Conservation (phyloP, 176 grass and related monocot genomes). For the Aegilops speltoides region DNA sequence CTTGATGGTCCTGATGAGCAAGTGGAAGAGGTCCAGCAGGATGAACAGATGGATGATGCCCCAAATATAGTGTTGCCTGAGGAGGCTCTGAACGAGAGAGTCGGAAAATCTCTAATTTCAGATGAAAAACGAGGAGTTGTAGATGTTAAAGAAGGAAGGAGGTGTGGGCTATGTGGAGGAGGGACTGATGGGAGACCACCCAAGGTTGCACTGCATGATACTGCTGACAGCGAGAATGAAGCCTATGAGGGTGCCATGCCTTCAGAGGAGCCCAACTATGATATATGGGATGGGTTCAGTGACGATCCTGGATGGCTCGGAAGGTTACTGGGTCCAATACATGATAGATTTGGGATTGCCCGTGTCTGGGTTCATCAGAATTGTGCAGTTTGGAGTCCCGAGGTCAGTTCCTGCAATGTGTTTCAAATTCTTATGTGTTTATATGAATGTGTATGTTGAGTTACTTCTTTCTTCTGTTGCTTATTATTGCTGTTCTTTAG, state of each 20-base stretch:
- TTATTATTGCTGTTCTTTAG: neutral
- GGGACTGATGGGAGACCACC: slow-evolving; percentile 86
- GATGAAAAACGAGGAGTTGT: slow-evolving; percentile 32
- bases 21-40: slow-evolving; percentile 25
- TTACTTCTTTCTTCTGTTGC: neutral
- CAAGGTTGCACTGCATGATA: slow-evolving; percentile 71
- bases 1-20: slow-evolving; percentile 26
- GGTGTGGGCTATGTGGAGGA: slow-evolving; percentile 88
- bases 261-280: slow-evolving; percentile 93
- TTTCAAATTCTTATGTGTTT: slow-evolving; percentile 9
- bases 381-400: slow-evolving; percentile 96
- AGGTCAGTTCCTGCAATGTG: slow-evolving; percentile 47
- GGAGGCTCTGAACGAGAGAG: slow-evolving; percentile 45
- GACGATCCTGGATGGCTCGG: slow-evolving; percentile 92
- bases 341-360: slow-evolving; percentile 80
- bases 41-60: slow-evolving; percentile 26
- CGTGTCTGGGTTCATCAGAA: slow-evolving; percentile 98
- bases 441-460: neutral
- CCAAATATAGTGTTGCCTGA: slow-evolving; percentile 31
- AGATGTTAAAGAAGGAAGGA: slow-evolving; percentile 75
- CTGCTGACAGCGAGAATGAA: slow-evolving; percentile 86
- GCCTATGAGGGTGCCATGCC: slow-evolving; percentile 78
- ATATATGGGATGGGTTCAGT: slow-evolving; percentile 90
- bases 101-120: slow-evolving; percentile 9
- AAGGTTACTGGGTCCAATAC: slow-evolving; percentile 85